Percentiles rank a stretch among this genome's conserved stretches.
These are phyloP conservation scores for Rhexocercosporidium sp. DNA, from an alignment of 2,329 filamentous ascomycete genomes.

Conservation along the genomic window DNA sequence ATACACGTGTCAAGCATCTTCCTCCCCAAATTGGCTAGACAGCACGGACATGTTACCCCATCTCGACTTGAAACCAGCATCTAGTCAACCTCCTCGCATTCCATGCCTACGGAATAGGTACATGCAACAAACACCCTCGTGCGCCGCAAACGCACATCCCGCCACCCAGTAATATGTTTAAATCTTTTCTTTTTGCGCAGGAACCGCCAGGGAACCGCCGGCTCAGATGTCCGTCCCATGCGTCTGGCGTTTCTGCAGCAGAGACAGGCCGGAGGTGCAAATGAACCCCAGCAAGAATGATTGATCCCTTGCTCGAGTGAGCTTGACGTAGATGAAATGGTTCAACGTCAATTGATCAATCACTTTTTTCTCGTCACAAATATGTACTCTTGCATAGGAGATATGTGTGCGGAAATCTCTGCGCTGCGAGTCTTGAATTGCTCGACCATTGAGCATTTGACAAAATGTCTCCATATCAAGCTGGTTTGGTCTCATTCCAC, in stretches of 20 bases:
- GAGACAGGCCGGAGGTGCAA: neutral
- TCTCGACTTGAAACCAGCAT: neutral
- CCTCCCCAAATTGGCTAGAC: neutral
- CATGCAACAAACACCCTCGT: neutral
- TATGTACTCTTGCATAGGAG: neutral
- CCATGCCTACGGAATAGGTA: neutral
- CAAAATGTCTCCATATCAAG: too few relatives aligned
- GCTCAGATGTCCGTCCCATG: conserved; percentile 4
- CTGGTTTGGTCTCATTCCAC: too few relatives aligned
- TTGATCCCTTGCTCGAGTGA: neutral
- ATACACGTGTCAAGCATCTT: neutral
- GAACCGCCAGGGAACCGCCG: conserved; percentile 1
- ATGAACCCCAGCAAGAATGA: neutral
- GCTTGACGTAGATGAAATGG: neutral
- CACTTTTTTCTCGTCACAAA: neutral
- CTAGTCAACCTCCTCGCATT: neutral
- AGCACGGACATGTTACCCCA: neutral
- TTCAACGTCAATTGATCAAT: conserved; percentile 8
- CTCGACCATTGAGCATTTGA: neutral
- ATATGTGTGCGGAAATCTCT: neutral
- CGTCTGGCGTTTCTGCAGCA: conserved; percentile 3
- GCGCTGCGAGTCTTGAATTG: neutral
- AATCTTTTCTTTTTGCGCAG: conserved; percentile 8
- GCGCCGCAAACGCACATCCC: neutral
- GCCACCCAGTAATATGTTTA: neutral